Conservation (phyloP, 2,329 filamentous ascomycete species). For the Ascochyta clinopodiicola region DNA sequence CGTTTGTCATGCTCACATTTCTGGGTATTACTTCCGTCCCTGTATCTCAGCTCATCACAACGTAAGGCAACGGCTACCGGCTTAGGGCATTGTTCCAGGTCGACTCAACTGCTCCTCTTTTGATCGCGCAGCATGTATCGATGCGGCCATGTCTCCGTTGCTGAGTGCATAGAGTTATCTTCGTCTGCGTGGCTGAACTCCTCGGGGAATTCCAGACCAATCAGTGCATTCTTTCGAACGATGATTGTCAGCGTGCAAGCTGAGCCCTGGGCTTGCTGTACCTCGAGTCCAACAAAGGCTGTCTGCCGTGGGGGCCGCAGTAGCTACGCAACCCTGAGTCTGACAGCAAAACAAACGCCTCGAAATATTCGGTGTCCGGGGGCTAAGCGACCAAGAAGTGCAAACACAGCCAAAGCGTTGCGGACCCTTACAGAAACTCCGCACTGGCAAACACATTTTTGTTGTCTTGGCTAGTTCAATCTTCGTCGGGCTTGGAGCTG, state of each 20-base stretch:
- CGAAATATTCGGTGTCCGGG: neutral
- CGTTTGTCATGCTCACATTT: neutral
- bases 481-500: no score
- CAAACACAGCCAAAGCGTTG: neutral
- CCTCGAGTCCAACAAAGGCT: neutral
- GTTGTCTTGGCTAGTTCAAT: neutral
- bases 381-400: neutral
- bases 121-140: neutral
- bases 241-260: constrained; percentile 10
- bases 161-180: neutral
- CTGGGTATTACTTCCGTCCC: neutral
- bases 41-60: neutral
- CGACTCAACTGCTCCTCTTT: neutral
- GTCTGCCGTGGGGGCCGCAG: neutral
- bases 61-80: neutral
- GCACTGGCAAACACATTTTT: neutral
- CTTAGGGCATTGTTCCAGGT: neutral
- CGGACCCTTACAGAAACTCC: neutral
- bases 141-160: neutral
- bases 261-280: neutral
- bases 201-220: neutral
- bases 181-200: neutral
- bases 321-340: neutral
- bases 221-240: neutral
- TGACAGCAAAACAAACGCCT: neutral